phyloP scores from a whole-genome alignment of 2,329 filamentous ascomycete species.

The Fusarium devonianum region DNA sequence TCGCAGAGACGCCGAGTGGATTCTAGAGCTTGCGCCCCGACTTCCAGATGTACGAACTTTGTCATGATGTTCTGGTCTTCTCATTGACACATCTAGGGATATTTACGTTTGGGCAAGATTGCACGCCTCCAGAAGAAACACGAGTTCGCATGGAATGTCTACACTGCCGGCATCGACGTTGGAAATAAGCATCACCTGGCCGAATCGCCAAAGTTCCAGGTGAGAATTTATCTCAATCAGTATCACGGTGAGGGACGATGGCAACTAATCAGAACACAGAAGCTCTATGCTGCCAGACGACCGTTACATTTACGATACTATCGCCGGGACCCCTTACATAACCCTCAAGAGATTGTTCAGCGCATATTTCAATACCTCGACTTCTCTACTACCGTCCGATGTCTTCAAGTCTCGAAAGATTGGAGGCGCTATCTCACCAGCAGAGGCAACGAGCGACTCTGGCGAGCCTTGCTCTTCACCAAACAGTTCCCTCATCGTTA shows the following conservation, averaged over 20 bases:
- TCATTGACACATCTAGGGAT: conserved; percentile 45
- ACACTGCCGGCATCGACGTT: conserved; percentile 50
- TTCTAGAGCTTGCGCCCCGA: conserved; percentile 52
- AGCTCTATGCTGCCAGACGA: conserved; percentile 46
- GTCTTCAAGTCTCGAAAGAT: conserved; percentile 44
- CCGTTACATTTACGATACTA: conserved; percentile 46
- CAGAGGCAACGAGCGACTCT: conserved; percentile 42
- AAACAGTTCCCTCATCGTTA: conserved; percentile 28
- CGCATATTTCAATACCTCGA: conserved; percentile 48
- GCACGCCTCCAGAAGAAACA: conserved; percentile 48
- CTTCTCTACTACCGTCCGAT: conserved; percentile 44
- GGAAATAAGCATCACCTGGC: conserved; percentile 39
- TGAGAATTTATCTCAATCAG: conserved; percentile 12
- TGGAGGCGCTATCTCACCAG: conserved; percentile 45
- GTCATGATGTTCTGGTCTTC: not conserved
- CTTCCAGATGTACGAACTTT: conserved; percentile 47
- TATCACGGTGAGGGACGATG: too few relatives aligned
- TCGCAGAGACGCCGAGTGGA: conserved; percentile 52
- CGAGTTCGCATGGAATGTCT: conserved; percentile 51
- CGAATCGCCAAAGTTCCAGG: conserved; percentile 46
- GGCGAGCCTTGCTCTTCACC: conserved; percentile 44
- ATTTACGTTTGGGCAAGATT: conserved; percentile 52
- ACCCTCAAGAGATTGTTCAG: conserved; percentile 49
- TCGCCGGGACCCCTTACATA: conserved; percentile 46
- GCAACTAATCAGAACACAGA: conserved; percentile 36